A percentile compares a stretch with the other conserved stretches of the same genome.
phyloP scores from a whole-genome alignment of 306 rosid genomes.

The Quercus wislizeni region DNA sequence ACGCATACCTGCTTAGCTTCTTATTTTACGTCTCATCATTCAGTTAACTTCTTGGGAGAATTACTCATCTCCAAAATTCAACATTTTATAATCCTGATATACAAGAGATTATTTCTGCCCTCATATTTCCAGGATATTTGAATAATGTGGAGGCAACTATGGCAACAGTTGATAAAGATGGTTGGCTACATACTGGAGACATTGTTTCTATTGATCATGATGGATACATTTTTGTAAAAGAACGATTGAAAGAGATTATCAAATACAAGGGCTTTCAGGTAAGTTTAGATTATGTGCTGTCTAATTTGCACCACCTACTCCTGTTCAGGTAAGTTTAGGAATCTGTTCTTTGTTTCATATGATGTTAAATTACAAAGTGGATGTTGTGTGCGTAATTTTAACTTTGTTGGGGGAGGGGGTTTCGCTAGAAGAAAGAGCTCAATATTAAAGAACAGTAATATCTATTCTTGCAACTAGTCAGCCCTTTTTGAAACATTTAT shows the following conservation, averaged over 20 bases:
- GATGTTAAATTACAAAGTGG: not conserved
- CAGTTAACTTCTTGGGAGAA: not conserved
- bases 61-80: not conserved
- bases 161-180: constrained; percentile 58
- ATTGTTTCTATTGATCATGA: constrained; percentile 65
- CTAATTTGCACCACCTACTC: not conserved
- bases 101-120: not conserved
- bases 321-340: not conserved
- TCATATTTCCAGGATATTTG: constrained; percentile 63
- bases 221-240: constrained; percentile 60
- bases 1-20: not conserved
- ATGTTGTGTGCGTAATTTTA: not conserved
- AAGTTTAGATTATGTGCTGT: not conserved
- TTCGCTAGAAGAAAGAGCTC: not conserved
- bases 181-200: constrained; percentile 85
- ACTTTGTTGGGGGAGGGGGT: not conserved
- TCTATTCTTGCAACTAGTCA: not conserved
- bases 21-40: not conserved
- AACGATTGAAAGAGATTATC: constrained; percentile 87
- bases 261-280: constrained; percentile 97
- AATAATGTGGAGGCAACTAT: constrained; percentile 62
- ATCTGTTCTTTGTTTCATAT: not conserved
- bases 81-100: not conserved
- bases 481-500: not conserved
- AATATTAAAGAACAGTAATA: not conserved